Base-by-base conservation (phyloP, 495 filamentous ascomycete species). In the Hypoxylon rickii region DNA sequence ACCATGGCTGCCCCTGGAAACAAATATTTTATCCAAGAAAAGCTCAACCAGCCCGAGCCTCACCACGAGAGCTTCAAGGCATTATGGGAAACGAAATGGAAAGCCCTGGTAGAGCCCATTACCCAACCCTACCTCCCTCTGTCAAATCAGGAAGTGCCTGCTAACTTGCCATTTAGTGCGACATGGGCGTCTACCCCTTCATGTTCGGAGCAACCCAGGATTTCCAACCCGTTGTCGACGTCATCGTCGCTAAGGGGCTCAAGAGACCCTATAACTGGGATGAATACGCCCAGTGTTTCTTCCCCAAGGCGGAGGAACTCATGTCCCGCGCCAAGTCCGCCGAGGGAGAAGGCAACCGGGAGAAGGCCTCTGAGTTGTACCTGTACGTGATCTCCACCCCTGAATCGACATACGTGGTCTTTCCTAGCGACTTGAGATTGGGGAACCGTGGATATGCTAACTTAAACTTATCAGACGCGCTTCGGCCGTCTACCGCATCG, bases 1-100 rank as follows among this genome's bases (percentile, higher is more conserved):
- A 33, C 3, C 50, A 66, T 66, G 63, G 63, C 63, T 15, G 46
- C 51, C 1, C 63, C 58, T 2, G 63, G 63, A 26, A 56, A 63
- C 22, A 66, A 56, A 26, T 66, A 32, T 26, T 63, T 63, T 34
- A 63, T 66, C 32, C 46, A 66, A 15, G 63, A 60, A 21, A 63
- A 56, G 34, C 36, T 66, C n/a, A 26, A 7, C 21, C 33, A 46
- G 36, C 58, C 33, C 1, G 67, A 65, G 24, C 29, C 49, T 11
- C 87, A 90, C 65, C 84, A 89, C 61, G 78, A 83, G 15, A 85
- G 81, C 8, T 87, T 87, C 65, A 73, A 85, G 66, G 76, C 80
- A 45, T 70, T 90, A 16, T 90, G 87, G 87, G 84, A 89, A 70
- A 83, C 82, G 1, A 89, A 88, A 68, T 90, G 86, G 87, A 88